phyloP scores from a whole-genome alignment of 768 basidiomycete species.

The Boletus pseudopeckii region DNA sequence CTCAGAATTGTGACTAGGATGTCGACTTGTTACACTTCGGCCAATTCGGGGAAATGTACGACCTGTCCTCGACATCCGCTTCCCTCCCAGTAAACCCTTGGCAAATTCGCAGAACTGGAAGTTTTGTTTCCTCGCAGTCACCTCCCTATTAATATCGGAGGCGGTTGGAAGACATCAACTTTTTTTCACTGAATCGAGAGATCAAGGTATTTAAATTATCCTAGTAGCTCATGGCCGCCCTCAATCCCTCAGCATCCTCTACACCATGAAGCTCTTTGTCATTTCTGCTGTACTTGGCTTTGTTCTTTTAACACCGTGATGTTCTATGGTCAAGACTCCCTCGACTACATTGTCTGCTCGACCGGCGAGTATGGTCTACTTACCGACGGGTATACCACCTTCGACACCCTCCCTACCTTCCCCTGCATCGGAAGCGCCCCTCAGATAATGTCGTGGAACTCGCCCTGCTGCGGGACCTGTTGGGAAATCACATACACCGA shows the following conservation, averaged over 20 bases:
- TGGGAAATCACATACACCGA: slow-evolving; percentile 52
- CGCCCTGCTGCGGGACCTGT: slow-evolving; percentile 54
- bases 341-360: slow-evolving; percentile 47
- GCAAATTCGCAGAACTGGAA: neutral
- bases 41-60: neutral
- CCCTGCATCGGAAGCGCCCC: slow-evolving; percentile 56
- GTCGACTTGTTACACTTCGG: neutral
- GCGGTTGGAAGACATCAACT: neutral
- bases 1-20: neutral
- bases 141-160: neutral
- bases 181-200: neutral
- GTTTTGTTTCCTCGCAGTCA: neutral
- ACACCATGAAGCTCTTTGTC: too few relatives aligned
- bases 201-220: too few relatives aligned
- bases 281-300: too few relatives aligned
- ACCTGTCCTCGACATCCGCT: neutral
- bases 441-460: slow-evolving; percentile 50
- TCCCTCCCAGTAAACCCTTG: neutral
- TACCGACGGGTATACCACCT: slow-evolving; percentile 40
- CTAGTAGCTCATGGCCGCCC: too few relatives aligned
- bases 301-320: too few relatives aligned
- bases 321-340: slow-evolving; percentile 33
- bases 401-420: slow-evolving; percentile 53
- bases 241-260: too few relatives aligned
- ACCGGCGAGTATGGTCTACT: slow-evolving; percentile 51